Evolutionary conservation across 208 protist genomes (phyloP), one percentile per base, ranked within the genome.

Genomic region (Wallacemonas collosoma): DNA sequence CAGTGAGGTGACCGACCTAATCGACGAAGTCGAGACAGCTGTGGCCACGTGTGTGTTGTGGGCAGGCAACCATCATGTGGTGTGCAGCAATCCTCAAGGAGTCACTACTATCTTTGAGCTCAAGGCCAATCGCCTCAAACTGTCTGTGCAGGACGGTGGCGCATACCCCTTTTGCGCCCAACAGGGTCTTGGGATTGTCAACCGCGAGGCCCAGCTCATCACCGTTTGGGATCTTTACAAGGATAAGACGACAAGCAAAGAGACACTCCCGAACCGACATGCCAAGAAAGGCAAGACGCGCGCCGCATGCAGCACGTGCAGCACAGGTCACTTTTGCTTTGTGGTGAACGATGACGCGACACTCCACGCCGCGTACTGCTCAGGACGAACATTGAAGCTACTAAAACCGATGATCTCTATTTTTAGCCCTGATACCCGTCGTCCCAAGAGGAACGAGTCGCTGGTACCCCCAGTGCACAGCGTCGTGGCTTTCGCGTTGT

Each of bases 291-390:
- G 77, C 36, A 85, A 78, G 55, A 38, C 36, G 15, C 75, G 81
- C 47, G 15, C 17, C 17, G 73, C 75, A 40, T 41, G 15, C 17
- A 64, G 66, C 45, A 72, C 79, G 9, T 73, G 72, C 71, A 78
- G 84, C 73, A 62, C 76, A 6, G 87, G 89, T 1, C 81, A 86
- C 54, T 94, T 94, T 80, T 73, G 77, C 58, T 85, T 96, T 66
- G 72, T 91, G 2, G 72, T 79, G 8, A 85, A 91, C 67, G 65
- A 88, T 41, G 86, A 94, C 69, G 88, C 77, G 44, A 85, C 86
- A n/a, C 64, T 94, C 15, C 72, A 87, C 64, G 85, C 57, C 38
- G 81, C 87, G 58, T 87, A 94, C 66, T 76, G 91, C 0, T 79
- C 72, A 9, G 73, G 73, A 17, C 71, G 71, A 35, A 56, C 26